Base-by-base conservation (phyloP, 2,329 filamentous ascomycete genomes). In the Cordyceps cicadae region DNA sequence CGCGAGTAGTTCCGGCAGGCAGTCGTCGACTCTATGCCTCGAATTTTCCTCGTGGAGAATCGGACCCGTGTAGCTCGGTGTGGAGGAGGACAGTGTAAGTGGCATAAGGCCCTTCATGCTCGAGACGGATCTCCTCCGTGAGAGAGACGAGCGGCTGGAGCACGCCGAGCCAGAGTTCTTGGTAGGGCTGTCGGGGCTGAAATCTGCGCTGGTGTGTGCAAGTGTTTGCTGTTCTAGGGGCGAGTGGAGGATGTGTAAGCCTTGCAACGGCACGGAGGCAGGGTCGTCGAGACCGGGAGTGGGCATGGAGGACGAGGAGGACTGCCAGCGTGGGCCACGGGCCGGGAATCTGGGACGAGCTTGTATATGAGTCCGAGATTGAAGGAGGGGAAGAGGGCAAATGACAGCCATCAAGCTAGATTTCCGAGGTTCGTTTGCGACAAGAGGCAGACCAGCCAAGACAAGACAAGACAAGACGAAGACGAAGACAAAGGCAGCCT, bases 1-100 rank as follows among this genome's bases (percentile, higher is more conserved):
- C 7, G 77, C 82, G n/a, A 85, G 72, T 45, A 83, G 66, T 69
- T 85, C 83, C 2, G 82, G 79, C 19, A 85, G 72, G 69, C 79
- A 84, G 67, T 76, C 77, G 54, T 71, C 72, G 12, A 67, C 64
- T 51, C 68, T 66, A 19, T 66, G 66, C 69, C 71, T 64, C 56
- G 73, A 68, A 39, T 59, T 63, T 19, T 71, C 68, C 39, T 69
- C 66, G 49, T 63, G 64, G 15, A 63, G 55, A 9, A 66, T 61
- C 17, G 62, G 63, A 51, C 51, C 67, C 5, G 67, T 63, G 43
- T 66, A 65, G 51, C 62, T 67, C 46, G 69, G 66, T 17, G 62
- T 66, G 3, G 71, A 64, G 14, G 66, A 63, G 34, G 71, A 71
- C 15, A 76, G 65, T 53, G 72, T 67, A 61, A 77, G 69, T 39